Base-by-base conservation (phyloP, 2,329 filamentous ascomycete species). In the Apiospora hydei region DNA sequence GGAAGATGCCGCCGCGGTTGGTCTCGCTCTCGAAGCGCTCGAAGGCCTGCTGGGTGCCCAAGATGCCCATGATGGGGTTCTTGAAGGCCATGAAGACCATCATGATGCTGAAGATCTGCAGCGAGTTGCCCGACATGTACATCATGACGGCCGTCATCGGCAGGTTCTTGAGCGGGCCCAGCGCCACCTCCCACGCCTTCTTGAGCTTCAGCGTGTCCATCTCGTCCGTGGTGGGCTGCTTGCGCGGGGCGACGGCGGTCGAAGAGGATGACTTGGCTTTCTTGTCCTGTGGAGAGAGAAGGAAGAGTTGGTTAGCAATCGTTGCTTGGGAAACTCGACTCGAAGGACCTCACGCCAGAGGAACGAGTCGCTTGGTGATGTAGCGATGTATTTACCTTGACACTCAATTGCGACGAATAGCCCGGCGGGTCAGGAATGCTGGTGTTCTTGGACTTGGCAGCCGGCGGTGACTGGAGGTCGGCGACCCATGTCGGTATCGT, bases 21-120 rank as follows among this genome's bases (percentile, higher is more conserved):
- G 89, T 90, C 70, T 94, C 91, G 26, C 94, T 95, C 82, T 98
- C 94, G 83, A 97, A 97, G 74, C 93, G 92, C 80, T 94, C 90
- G 82, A 99, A 98, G n/a, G 93, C 94, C 79, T 92, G 89, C 80
- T 96, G 95, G 67, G 96, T 96, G 76, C 87, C 90, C 73, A 97
- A 84, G 66, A 98, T 85, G 46, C 95, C 96, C 83, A 94, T 90
- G 73, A 99, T 88, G 13, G 96, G 96, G 76, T 94, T 97, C 87
- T 98, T 98, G 88, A 99, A 99, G 66, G 97, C 92, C 93, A 98
- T 98, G 79, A 96, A 95, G 24, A 98, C 96, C 95, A 98, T 99
- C 94, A 98, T 98, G 84, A 99, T 98, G 84, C 93, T 97, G 87
- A 99, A 99, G 76, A 99, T 98, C 82, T 99, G 96, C 67, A 99